Conservation (phyloP, 805 yeast genomes). For the Debaryomyces prosopidis region DNA sequence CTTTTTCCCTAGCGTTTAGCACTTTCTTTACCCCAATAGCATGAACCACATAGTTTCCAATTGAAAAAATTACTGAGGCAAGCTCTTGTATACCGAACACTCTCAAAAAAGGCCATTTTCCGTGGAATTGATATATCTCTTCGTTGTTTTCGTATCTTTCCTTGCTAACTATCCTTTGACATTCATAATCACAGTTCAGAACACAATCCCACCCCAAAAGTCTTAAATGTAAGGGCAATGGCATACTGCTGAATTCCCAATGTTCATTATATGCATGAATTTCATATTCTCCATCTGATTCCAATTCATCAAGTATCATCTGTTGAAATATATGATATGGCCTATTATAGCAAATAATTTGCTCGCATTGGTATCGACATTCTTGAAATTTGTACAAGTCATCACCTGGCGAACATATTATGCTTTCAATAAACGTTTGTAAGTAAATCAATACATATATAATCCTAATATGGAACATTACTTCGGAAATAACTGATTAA, state of each 20-base stretch:
- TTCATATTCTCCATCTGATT: slow-evolving; percentile 14
- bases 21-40: slow-evolving; percentile 44
- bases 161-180: slow-evolving; percentile 75
- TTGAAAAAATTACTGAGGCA: slow-evolving; percentile 78
- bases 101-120: slow-evolving; percentile 94
- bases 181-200: slow-evolving; percentile 87
- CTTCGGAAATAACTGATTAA: too few relatives aligned
- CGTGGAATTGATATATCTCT: slow-evolving; percentile 83
- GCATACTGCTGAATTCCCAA: slow-evolving; percentile 36
- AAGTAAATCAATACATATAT: too few relatives aligned
- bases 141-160: slow-evolving; percentile 48
- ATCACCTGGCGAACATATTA: slow-evolving; percentile 56
- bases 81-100: slow-evolving; percentile 82
- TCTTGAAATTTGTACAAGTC: slow-evolving; percentile 54
- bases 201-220: slow-evolving; percentile 72
- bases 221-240: slow-evolving; percentile 42
- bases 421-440: too few relatives aligned
- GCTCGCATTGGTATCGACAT: slow-evolving; percentile 53
- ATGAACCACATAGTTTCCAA: slow-evolving; percentile 48
- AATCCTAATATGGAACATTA: too few relatives aligned
- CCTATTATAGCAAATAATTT: slow-evolving; percentile 32
- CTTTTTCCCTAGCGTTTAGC: slow-evolving; percentile 10
- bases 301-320: slow-evolving; percentile 19
- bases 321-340: slow-evolving; percentile 26
- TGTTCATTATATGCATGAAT: slow-evolving; percentile 27